These are phyloP conservation scores for Trypanosoma congolense DNA, from an alignment of 208 protist genomes.

Conservation along the genomic window DNA sequence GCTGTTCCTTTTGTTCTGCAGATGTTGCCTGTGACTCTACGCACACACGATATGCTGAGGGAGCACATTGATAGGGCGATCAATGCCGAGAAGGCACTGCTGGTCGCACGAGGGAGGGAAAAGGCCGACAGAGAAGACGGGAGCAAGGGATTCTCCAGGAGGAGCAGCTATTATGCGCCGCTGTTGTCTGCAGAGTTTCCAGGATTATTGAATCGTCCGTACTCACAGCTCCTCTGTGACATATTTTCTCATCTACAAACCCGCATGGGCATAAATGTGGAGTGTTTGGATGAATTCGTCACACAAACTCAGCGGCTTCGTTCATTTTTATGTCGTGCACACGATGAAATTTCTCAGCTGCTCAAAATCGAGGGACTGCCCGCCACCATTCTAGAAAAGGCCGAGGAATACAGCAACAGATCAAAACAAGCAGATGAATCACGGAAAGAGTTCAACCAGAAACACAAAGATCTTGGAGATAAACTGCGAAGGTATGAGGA, in stretches of 20 bases:
- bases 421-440: neutral
- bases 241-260: constrained; percentile 18
- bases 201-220: constrained; percentile 3
- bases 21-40: constrained; percentile 29
- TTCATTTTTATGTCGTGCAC: constrained; percentile 10
- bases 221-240: constrained; percentile 19
- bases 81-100: constrained; percentile 11
- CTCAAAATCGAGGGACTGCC: constrained; percentile 12
- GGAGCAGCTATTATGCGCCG: constrained; percentile 3
- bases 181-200: neutral
- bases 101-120: neutral
- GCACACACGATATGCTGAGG: constrained; percentile 23
- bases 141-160: constrained; percentile 1
- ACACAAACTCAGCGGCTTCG: constrained; percentile 24
- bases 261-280: constrained; percentile 14
- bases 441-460: neutral
- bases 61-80: constrained; percentile 43
- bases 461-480: neutral
- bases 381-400: constrained; percentile 11
- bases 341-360: constrained; percentile 12
- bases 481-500: neutral
- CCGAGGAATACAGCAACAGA: constrained; percentile 11
- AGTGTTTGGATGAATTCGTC: constrained; percentile 42
- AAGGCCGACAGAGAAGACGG: constrained; percentile 4
- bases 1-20: constrained; percentile 40